A percentile compares a stretch with the other conserved stretches of the same genome.
Evolutionary conservation across 2,329 filamentous ascomycete genomes (phyloP).

Genomic region (Ceratocystis huliohia): DNA sequence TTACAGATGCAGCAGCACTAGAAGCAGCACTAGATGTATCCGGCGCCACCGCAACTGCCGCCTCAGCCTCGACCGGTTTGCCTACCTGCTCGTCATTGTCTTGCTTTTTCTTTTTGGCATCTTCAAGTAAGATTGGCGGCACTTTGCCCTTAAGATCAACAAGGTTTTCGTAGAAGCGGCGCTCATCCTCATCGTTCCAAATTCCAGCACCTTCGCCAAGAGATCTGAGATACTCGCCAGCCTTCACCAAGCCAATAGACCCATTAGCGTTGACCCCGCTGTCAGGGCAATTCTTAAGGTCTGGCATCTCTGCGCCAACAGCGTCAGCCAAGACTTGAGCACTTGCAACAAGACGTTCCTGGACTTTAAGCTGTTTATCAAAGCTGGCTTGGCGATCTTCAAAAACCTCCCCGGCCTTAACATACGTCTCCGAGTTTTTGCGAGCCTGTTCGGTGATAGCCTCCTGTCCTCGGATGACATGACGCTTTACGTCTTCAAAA

Average conservation of each 20-base stretch:
- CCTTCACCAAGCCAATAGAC: constrained; percentile 84
- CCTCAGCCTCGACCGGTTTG: constrained; percentile 54
- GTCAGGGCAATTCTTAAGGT: constrained; percentile 72
- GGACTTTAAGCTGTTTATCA: constrained; percentile 81
- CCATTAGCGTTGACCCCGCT: constrained; percentile 52
- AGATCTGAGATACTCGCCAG: constrained; percentile 81
- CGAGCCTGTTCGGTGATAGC: constrained; percentile 74
- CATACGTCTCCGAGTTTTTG: constrained; percentile 93
- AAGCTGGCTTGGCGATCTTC: constrained; percentile 94
- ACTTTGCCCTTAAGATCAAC: constrained; percentile 94
- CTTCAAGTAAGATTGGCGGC: constrained; percentile 82
- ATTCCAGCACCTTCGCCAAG: constrained; percentile 86
- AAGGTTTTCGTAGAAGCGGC: constrained; percentile 94
- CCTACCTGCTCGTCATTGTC: constrained; percentile 72
- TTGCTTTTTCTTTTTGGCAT: constrained; percentile 82
- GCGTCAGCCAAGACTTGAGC: constrained; percentile 84
- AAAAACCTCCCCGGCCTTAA: constrained; percentile 96
- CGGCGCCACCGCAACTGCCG: constrained; percentile 32
- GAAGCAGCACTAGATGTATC: constrained; percentile 37
- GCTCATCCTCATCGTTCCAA: constrained; percentile 97
- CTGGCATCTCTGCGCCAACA: constrained; percentile 83
- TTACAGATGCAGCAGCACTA: constrained; percentile 23
- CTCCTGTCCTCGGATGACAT: constrained; percentile 84
- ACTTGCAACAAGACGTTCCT: constrained; percentile 81
- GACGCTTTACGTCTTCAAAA: constrained; percentile 81